Conservation (phyloP, 805 yeast species). For the Ogataea paraovalis region DNA sequence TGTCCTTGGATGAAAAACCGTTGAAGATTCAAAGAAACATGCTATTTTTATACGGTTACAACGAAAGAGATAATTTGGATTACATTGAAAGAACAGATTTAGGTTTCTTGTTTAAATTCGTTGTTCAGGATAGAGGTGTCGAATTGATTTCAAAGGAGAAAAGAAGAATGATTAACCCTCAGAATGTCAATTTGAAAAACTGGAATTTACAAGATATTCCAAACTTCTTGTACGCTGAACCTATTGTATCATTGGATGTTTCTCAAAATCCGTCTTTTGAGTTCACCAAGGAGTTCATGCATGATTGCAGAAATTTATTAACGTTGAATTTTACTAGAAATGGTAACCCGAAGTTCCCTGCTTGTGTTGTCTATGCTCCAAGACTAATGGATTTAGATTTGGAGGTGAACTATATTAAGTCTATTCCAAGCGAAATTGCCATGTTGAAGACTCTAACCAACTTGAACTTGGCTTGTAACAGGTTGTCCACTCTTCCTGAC, state of each 20-base stretch:
- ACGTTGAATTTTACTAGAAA: constrained; percentile 66
- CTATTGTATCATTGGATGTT: constrained; percentile 76
- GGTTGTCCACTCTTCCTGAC: constrained; percentile 57
- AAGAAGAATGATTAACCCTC: constrained; percentile 51
- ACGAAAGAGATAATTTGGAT: constrained; percentile 68
- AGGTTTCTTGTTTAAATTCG: constrained; percentile 76
- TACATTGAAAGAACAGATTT: constrained; percentile 82
- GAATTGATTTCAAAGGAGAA: constrained; percentile 30
- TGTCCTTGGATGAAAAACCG: constrained; percentile 72
- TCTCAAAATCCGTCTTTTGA: constrained; percentile 83
- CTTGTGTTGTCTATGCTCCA: constrained; percentile 64
- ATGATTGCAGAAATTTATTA: constrained; percentile 65
- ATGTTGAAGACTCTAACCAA: constrained; percentile 50
- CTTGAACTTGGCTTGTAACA: constrained; percentile 72
- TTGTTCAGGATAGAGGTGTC: constrained; percentile 66
- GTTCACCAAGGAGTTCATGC: constrained; percentile 81
- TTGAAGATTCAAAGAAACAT: constrained; percentile 71
- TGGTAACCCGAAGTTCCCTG: constrained; percentile 71
- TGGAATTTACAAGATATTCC: constrained; percentile 82
- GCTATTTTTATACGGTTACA: constrained; percentile 71
- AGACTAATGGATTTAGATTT: constrained; percentile 64
- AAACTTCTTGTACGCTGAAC: constrained; percentile 73
- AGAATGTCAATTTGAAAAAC: constrained; percentile 67
- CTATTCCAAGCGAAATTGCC: constrained; percentile 54
- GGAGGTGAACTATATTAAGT: constrained; percentile 72